A percentile compares a stretch with the other conserved stretches of the same genome.
These are phyloP conservation scores for Dendrobium huoshanense DNA, from an alignment of 106 monocot species.

Conservation along the genomic window DNA sequence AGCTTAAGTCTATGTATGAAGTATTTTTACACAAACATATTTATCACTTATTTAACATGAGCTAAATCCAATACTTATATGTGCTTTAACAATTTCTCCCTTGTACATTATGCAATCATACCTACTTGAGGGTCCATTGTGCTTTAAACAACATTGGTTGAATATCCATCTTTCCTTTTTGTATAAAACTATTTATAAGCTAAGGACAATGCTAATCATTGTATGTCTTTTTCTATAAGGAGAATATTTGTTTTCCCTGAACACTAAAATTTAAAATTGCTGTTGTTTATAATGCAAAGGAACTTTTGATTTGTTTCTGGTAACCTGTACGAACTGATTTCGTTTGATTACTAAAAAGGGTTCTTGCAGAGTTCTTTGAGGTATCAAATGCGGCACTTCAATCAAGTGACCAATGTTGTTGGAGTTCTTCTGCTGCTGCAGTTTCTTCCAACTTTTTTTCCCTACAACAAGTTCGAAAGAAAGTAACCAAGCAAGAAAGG, in stretches of 20 bases:
- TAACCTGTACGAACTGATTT: background rate
- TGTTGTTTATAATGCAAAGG: background rate
- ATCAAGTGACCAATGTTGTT: background rate
- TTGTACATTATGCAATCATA: background rate
- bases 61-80: background rate
- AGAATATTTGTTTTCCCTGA: constrained; percentile 1
- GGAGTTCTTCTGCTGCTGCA: background rate
- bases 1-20: background rate
- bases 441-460: constrained; percentile 4
- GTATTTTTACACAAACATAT: background rate
- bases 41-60: background rate
- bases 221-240: background rate
- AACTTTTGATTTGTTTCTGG: background rate
- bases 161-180: background rate
- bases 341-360: background rate
- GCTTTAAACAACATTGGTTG: background rate
- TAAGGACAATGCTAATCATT: background rate
- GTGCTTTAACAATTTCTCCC: background rate
- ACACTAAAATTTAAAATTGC: background rate
- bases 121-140: background rate
- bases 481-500: constrained; percentile 4
- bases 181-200: background rate
- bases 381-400: background rate
- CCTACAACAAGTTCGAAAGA: background rate
- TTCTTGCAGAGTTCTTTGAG: constrained; percentile 9